Percentiles rank a stretch among this genome's conserved stretches.
These are phyloP conservation scores for Hyaloscypha variabilis DNA, from an alignment of 495 filamentous ascomycete genomes.

Conservation along the genomic window DNA sequence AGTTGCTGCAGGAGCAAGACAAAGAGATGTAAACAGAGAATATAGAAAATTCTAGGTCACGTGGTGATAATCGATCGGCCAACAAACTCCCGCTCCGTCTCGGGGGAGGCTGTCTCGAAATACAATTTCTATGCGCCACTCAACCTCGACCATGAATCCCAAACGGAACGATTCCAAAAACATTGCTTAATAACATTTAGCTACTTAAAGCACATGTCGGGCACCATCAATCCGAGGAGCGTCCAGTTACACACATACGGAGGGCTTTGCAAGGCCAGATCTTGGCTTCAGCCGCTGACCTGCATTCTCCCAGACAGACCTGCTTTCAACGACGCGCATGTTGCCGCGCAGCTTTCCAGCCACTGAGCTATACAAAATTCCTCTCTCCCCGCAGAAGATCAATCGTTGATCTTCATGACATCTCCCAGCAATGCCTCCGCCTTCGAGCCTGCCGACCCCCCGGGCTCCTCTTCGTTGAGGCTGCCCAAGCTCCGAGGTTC, in stretches of 20 bases:
- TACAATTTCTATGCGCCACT: slow-evolving; percentile 24
- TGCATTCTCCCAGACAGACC: slow-evolving; percentile 5
- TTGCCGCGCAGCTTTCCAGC: not conserved
- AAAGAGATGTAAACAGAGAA: slow-evolving; percentile 4
- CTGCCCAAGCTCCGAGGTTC: slow-evolving; percentile 54
- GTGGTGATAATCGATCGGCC: slow-evolving; percentile 16
- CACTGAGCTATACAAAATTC: slow-evolving; percentile 13
- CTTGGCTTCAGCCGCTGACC: slow-evolving; percentile 2
- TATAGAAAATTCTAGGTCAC: slow-evolving; percentile 10
- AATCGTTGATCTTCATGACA: slow-evolving; percentile 53
- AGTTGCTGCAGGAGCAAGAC: not conserved
- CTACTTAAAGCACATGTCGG: slow-evolving; percentile 19
- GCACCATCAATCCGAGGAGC: not conserved
- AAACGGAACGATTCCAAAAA: not conserved
- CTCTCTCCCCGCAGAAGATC: not conserved
- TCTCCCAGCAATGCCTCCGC: slow-evolving; percentile 63
- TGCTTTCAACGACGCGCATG: slow-evolving; percentile 17
- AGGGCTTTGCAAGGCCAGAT: slow-evolving; percentile 6
- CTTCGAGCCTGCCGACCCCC: slow-evolving; percentile 60
- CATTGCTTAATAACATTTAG: slow-evolving; percentile 4
- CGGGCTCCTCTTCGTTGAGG: slow-evolving; percentile 48
- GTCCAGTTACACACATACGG: not conserved
- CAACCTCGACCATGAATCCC: slow-evolving; percentile 4
- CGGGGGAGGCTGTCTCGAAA: slow-evolving; percentile 12
- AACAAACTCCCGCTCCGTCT: not conserved